These are phyloP conservation scores for Ceratocystis diversiconidia DNA, from an alignment of 2,329 filamentous ascomycete species.

Conservation along the genomic window DNA sequence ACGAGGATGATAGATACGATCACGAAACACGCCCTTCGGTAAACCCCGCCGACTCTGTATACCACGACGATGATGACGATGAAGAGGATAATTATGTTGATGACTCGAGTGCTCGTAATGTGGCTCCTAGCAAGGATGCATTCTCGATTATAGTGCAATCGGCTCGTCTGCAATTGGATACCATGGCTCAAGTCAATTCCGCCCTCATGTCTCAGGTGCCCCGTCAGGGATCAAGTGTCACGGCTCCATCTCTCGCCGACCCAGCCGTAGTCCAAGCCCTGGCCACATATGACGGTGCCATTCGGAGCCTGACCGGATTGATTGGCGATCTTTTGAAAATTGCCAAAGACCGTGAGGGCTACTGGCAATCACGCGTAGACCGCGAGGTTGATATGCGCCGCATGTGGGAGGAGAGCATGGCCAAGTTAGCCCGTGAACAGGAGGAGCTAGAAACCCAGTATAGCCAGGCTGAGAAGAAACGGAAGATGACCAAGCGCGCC, in stretches of 20 bases:
- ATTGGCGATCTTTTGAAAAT: slow-evolving; percentile 82
- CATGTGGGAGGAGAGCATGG: slow-evolving; percentile 99
- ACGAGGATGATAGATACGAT: slow-evolving; percentile 39
- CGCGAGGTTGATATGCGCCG: slow-evolving; percentile 80
- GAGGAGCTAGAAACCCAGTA: slow-evolving; percentile 79
- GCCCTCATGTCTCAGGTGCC: slow-evolving; percentile 56
- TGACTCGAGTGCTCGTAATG: slow-evolving; percentile 61
- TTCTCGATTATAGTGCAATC: slow-evolving; percentile 97
- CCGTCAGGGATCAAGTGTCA: slow-evolving; percentile 2
- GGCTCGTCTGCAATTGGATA: slow-evolving; percentile 79
- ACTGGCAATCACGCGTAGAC: slow-evolving; percentile 92
- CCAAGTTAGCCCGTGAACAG: slow-evolving; percentile 85
- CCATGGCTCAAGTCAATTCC: slow-evolving; percentile 72
- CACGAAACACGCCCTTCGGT: slow-evolving; percentile 28
- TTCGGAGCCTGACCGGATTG: slow-evolving; percentile 71
- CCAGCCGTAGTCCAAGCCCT: slow-evolving; percentile 63
- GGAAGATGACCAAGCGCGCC: slow-evolving; percentile 76
- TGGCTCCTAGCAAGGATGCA: slow-evolving; percentile 72
- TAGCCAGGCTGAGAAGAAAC: slow-evolving; percentile 79
- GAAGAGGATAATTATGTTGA: slow-evolving; percentile 67
- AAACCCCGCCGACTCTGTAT: slow-evolving; percentile 26
- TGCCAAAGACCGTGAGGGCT: slow-evolving; percentile 82
- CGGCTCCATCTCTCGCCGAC: slow-evolving; percentile 45
- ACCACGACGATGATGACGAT: slow-evolving; percentile 41
- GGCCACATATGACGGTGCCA: slow-evolving; percentile 74